Percentiles rank a stretch among this genome's conserved stretches.
phyloP scores from a whole-genome alignment of 2,329 filamentous ascomycete genomes.

The Nothopassalora personata region DNA sequence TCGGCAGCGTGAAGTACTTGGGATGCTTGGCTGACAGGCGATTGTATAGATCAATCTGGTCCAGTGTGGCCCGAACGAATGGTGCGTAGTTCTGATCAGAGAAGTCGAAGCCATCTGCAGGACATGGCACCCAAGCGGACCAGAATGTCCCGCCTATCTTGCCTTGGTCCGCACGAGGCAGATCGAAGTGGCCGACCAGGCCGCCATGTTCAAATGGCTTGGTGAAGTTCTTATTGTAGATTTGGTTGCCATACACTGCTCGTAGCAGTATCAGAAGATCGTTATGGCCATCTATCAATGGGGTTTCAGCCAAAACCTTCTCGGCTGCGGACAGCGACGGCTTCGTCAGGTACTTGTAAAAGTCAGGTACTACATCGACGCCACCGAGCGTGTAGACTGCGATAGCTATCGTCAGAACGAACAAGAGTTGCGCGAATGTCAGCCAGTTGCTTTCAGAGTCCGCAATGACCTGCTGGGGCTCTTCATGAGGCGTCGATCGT shows the following conservation, averaged over 20 bases:
- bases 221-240: constrained; percentile 65
- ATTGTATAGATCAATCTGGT: constrained; percentile 69
- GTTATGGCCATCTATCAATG: constrained; percentile 69
- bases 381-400: constrained; percentile 3
- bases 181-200: constrained; percentile 67
- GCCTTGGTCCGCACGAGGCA: constrained; percentile 67
- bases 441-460: constrained; percentile 9
- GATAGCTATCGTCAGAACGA: constrained; percentile 13
- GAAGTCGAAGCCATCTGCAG: constrained; percentile 65
- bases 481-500: not conserved
- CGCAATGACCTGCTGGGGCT: constrained; percentile 10
- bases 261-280: constrained; percentile 76
- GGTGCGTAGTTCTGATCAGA: constrained; percentile 65
- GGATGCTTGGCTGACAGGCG: constrained; percentile 62
- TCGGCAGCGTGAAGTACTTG: constrained; percentile 60
- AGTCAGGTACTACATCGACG: constrained; percentile 9
- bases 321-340: constrained; percentile 15
- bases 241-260: constrained; percentile 63
- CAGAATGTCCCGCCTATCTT: constrained; percentile 83
- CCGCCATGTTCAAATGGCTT: constrained; percentile 66
- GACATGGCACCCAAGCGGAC: constrained; percentile 79
- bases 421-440: constrained; percentile 10
- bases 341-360: constrained; percentile 3
- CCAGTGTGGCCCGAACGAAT: constrained; percentile 62
- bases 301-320: constrained; percentile 25